A percentile compares a stretch with the other conserved stretches of the same genome.
Evolutionary conservation across 768 basidiomycete species (phyloP).

Genomic region (Tulasnella sp.): DNA sequence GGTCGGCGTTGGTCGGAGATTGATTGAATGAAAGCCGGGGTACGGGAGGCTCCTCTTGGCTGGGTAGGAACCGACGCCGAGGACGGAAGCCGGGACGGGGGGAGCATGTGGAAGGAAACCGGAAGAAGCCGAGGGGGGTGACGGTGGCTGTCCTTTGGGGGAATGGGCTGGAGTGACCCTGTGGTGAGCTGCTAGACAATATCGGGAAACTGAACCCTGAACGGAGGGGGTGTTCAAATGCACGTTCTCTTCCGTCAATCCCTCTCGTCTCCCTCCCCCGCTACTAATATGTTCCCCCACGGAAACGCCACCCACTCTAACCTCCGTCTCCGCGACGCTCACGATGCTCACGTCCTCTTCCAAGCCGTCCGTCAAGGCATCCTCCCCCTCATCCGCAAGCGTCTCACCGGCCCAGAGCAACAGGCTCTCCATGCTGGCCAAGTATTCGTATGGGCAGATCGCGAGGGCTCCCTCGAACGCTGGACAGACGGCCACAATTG

Average conservation of each 20-base stretch:
- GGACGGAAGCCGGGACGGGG: no score
- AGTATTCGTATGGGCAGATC: conserved; percentile 14
- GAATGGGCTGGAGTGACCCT: no score
- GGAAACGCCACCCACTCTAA: conserved; percentile 14
- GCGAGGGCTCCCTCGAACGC: conserved; percentile 12
- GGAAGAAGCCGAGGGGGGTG: no score
- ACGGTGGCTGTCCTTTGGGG: no score
- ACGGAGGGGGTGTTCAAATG: no score
- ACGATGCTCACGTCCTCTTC: conserved; percentile 19
- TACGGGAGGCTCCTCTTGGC: no score
- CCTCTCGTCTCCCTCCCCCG: neutral
- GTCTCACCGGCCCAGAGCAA: conserved; percentile 17
- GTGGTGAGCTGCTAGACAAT: no score
- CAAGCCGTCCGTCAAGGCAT: conserved; percentile 19
- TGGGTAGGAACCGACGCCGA: no score
- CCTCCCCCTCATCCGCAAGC: conserved; percentile 19
- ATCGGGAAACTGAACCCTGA: no score
- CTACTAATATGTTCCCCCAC: neutral
- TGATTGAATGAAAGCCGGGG: no score
- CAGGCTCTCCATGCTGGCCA: conserved; percentile 14
- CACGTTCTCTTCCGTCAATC: neutral
- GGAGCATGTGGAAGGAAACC: no score
- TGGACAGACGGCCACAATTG: conserved; percentile 15
- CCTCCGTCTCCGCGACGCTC: conserved; percentile 15
- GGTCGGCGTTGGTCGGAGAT: no score